Evolutionary conservation across 371 early-diverging fungal species (phyloP).

Genomic region (Mucor velutinosus): DNA sequence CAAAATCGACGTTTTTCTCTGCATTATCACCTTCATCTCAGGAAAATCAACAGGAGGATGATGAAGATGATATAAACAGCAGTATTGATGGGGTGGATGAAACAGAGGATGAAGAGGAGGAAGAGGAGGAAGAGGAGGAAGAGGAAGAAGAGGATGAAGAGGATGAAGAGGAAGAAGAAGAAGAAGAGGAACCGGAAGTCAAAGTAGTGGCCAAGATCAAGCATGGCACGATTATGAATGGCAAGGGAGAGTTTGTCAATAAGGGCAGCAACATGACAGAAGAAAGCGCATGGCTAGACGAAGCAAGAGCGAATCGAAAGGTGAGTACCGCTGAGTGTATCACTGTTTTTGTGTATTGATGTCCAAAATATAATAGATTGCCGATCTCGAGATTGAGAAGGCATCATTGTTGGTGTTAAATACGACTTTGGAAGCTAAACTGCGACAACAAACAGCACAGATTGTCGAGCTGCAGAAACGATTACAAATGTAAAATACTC

Average conservation of each 20-base stretch:
- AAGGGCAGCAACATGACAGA: conserved; percentile 31
- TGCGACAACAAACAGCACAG: conserved; percentile 44
- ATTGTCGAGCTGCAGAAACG: conserved; percentile 48
- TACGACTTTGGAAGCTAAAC: conserved; percentile 42
- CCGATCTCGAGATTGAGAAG: conserved; percentile 56
- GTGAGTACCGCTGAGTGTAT: neutral
- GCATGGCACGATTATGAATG: conserved; percentile 54
- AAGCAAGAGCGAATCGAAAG: conserved; percentile 38
- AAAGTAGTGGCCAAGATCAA: conserved; percentile 49
- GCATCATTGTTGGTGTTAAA: conserved; percentile 47
- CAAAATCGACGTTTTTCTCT: conserved; percentile 26
- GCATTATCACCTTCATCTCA: conserved; percentile 5
- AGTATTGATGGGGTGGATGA: conserved; percentile 34
- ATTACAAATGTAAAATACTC: conserved; percentile 39
- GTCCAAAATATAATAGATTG: conserved; percentile 34
- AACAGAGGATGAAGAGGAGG: conserved; percentile 4
- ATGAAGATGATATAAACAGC: conserved; percentile 20
- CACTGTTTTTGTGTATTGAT: neutral
- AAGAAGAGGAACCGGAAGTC: conserved; percentile 14
- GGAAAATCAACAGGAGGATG: conserved; percentile 1
- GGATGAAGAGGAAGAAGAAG: conserved; percentile 9
- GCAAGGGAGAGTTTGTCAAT: conserved; percentile 47
- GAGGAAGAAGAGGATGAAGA: conserved; percentile 9
- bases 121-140: conserved; percentile 4
- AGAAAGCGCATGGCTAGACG: conserved; percentile 32